Base-by-base conservation (phyloP, 1,284 basidiomycete species). In the Puccinia hordei region DNA sequence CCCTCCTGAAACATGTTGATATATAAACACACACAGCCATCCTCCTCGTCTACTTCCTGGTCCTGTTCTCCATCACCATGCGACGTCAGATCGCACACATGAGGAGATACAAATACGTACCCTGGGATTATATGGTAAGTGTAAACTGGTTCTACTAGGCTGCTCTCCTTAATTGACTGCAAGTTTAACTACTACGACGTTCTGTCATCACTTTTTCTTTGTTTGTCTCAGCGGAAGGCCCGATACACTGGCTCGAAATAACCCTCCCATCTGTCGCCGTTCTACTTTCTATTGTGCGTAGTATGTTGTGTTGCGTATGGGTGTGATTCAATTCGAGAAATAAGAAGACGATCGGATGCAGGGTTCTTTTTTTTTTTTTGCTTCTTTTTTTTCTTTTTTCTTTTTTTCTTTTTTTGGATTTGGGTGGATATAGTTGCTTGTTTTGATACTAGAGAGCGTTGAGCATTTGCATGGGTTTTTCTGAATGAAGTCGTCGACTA, bases 41-140 rank as follows among this genome's bases (percentile, higher is more conserved):
- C 53, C 53, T 78, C 13, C 51, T 85, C 63, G 85, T 87, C 81
- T 77, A 77, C 88, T 94, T 95, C 88, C 90, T 91, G 86, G 90
- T 93, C 73, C 88, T 95, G 68, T 94, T 95, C 85, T 89, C 91
- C 30, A 87, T 96, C 83, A 95, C 94, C 19, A 95, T 96, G 94
- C 89, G 94, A 82, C 88, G 93, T 83, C 94, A 95, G 87, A 94
- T 96, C 51, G 63, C 75, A 22, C 75, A 78, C 65, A 78, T 78
- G 75, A 66, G 65, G 66, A 63, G 75, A 55, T 78, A 78, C 53
- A 78, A 78, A 78, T 78, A 78, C 51, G 75, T 78, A 10, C 75
- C 75, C 22, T 78, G 75, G 75, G 75, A 78, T 44, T 78, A 78
- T 65, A 78, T 78, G 75, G 75, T 78, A 57, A 49, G 49, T 78